phyloP scores from a whole-genome alignment of 2,329 filamentous ascomycete species.

The Chaetomium sp. region DNA sequence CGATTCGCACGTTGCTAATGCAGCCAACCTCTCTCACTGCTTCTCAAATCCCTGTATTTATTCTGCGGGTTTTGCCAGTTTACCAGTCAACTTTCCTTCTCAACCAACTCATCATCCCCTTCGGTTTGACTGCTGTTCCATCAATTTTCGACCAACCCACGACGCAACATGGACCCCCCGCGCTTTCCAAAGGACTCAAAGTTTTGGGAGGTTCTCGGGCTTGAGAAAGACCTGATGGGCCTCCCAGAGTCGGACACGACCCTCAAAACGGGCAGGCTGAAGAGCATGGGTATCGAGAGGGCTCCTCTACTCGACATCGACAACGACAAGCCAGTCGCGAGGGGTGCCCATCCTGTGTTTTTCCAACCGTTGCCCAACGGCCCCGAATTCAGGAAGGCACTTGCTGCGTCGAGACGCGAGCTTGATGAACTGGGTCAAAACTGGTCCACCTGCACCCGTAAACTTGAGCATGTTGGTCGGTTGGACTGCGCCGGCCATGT shows the following conservation, averaged over 20 bases:
- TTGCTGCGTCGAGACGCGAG: background rate
- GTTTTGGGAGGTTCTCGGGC: background rate
- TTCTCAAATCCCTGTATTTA: background rate
- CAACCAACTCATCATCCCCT: background rate
- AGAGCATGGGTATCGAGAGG: constrained; percentile 4
- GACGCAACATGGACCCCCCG: background rate
- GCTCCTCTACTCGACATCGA: constrained; percentile 1
- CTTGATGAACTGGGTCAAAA: background rate
- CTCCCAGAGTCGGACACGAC: background rate
- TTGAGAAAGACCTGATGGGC: background rate
- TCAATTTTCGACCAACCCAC: background rate
- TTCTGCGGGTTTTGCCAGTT: background rate
- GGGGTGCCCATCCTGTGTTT: background rate
- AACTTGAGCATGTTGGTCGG: background rate
- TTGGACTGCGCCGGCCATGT: background rate
- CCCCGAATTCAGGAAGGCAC: background rate
- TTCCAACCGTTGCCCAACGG: constrained; percentile 1
- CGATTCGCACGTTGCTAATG: too few relatives aligned
- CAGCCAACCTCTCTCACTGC: too few relatives aligned
- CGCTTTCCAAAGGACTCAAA: background rate
- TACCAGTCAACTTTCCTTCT: background rate
- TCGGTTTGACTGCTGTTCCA: background rate
- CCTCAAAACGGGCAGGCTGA: background rate
- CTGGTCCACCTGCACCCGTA: background rate
- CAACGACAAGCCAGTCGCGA: background rate